phyloP scores from a whole-genome alignment of 164 flowering plant genomes.

The Umbellularia californica region DNA sequence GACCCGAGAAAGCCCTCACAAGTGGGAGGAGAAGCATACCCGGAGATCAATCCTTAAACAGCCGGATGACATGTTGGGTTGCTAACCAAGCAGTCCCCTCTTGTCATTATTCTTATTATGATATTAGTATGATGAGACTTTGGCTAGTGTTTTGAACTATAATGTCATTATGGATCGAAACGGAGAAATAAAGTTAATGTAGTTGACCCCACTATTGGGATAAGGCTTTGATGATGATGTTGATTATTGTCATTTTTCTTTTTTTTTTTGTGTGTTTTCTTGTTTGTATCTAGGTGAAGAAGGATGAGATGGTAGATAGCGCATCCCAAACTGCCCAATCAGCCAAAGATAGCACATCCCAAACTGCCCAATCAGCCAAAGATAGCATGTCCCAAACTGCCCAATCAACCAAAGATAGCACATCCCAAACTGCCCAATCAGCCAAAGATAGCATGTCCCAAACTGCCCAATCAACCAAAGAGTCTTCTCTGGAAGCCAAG shows the following conservation, averaged over 20 bases:
- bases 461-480: background rate
- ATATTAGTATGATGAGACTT: no score
- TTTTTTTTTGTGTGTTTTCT: background rate
- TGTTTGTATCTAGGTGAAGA: background rate
- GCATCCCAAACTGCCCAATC: background rate
- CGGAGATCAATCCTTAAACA: no score
- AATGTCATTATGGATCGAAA: background rate
- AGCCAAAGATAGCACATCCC: background rate
- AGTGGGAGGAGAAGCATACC: no score
- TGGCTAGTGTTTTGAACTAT: background rate
- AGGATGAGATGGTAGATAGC: background rate
- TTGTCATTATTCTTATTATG: no score
- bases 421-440: background rate
- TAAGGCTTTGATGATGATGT: no score
- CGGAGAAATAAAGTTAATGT: background rate
- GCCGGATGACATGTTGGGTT: no score
- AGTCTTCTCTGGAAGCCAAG: background rate
- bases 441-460: background rate
- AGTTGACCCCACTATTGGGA: background rate
- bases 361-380: constrained; percentile 1
- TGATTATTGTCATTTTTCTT: background rate
- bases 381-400: background rate
- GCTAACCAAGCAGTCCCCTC: no score
- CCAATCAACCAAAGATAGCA: background rate
- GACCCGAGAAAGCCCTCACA: no score